Base-by-base conservation (phyloP, 2,329 filamentous ascomycete species). In the Colletotrichum godetiae region DNA sequence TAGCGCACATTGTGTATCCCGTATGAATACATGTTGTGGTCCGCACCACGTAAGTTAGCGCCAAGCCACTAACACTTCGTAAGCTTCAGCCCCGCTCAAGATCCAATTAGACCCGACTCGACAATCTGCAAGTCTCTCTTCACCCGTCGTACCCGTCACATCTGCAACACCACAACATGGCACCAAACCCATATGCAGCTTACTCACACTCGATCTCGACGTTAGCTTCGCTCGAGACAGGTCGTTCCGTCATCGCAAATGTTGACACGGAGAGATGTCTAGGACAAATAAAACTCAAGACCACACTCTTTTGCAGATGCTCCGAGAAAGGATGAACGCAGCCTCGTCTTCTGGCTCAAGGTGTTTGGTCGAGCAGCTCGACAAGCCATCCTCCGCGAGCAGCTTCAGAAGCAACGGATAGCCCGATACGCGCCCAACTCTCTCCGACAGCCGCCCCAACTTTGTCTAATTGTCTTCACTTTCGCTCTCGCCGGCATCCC, bases 61-160 rank as follows among this genome's bases (percentile, higher is more conserved):
- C 67, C 71, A 73, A 73, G 71, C 67, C 71, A 70, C 60, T 57
- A 61, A n/a, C 52, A 49, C 52, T 56, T 57, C 60, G 60, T 57
- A 58, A 24, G 46, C 67, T 70, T 42, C 46, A 65, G 67, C 70
- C 55, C 67, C 49, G 31, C 56, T 58, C 35, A 13, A 61, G 56
- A 64, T 13, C 46, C 66, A 70, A 73, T 64, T 46, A 69, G 59
- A 55, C 56, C 57, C 46, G 49, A 27, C 15, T 42, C 24, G 35
- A 37, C 31, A 37, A 63, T 64, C 69, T 69, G 59, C 60, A 70
- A 65, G 46, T n/a, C 13, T 62, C 42, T 52, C 37, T 29, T 55
- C 35, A 27, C 7, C 27, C 15, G 33, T 15, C 19, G n/a, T 59
- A 15, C 33, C 33, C 31, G 57, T 59, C 31, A 24, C 42, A 49